Evolutionary conservation across 768 basidiomycete genomes (phyloP).

Genomic region (Tephrocybe sp.): DNA sequence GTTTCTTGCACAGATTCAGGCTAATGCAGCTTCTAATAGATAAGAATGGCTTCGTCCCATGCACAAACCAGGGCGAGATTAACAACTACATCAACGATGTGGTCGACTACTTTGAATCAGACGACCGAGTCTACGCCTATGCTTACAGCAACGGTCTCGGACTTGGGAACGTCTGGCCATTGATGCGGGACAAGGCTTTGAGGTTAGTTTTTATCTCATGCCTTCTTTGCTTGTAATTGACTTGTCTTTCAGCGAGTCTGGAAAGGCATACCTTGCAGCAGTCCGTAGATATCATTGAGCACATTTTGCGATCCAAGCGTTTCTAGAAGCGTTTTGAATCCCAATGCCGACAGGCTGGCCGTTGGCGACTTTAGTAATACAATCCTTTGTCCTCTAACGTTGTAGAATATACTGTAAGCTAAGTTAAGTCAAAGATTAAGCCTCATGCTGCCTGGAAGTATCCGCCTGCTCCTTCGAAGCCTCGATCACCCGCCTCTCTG

Average conservation of each 20-base stretch:
- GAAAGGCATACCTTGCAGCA: slow-evolving; percentile 39
- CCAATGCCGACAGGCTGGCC: neutral
- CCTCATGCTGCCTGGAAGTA: neutral
- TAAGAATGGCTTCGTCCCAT: slow-evolving; percentile 38
- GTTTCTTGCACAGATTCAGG: neutral
- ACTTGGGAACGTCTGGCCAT: slow-evolving; percentile 46
- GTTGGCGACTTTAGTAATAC: neutral
- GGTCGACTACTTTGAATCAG: slow-evolving; percentile 37
- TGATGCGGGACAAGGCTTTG: slow-evolving; percentile 35
- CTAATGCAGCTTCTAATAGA: slow-evolving; percentile 22
- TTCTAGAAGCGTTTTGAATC: neutral
- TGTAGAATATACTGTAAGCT: too few species aligned
- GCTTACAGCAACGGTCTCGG: slow-evolving; percentile 49
- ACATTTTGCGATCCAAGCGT: neutral
- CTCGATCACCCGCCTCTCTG: slow-evolving; percentile 21
- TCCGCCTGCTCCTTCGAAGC: neutral
- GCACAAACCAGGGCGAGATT: slow-evolving; percentile 43
- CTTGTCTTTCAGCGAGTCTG: slow-evolving; percentile 32
- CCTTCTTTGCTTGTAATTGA: neutral
- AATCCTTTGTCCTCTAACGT: too few species aligned
- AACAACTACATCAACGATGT: slow-evolving; percentile 39
- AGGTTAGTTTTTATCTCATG: slow-evolving; percentile 26
- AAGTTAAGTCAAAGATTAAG: too few species aligned
- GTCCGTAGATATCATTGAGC: slow-evolving; percentile 37
- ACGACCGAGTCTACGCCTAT: slow-evolving; percentile 39